Conservation (phyloP, 495 filamentous ascomycete species). For the Clavariopsis aquatica region DNA sequence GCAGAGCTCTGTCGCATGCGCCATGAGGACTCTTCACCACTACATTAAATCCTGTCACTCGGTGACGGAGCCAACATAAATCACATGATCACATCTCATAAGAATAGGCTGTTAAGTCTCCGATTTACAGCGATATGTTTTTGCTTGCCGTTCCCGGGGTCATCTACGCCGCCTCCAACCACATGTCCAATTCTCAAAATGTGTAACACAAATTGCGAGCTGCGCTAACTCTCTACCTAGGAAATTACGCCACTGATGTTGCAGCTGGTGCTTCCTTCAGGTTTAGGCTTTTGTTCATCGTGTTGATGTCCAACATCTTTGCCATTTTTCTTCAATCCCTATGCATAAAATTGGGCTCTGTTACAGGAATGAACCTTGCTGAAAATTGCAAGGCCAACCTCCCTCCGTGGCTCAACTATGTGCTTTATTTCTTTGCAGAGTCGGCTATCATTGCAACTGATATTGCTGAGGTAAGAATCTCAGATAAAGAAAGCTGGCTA, state of each 20-base stretch:
- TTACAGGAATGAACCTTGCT: constrained; percentile 79
- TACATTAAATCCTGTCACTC: no score
- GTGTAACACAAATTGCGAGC: no score
- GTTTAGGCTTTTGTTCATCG: constrained; percentile 71
- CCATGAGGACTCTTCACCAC: no score
- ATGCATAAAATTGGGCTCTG: constrained; percentile 81
- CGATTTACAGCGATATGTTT: no score
- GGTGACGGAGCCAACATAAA: no score
- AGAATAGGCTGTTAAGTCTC: no score
- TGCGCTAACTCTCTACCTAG: constrained; percentile 37
- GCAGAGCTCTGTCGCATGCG: not conserved
- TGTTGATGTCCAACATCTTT: constrained; percentile 80
- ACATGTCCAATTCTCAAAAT: no score
- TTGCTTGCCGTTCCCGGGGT: no score
- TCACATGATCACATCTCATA: no score
- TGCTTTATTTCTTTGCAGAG: constrained; percentile 74
- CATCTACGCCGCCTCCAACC: no score
- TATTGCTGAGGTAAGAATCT: constrained; percentile 69
- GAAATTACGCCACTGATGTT: constrained; percentile 82
- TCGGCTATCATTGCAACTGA: constrained; percentile 84
- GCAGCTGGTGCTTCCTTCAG: constrained; percentile 54
- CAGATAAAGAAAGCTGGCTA: not conserved
- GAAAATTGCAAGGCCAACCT: constrained; percentile 76
- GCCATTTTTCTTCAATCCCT: constrained; percentile 81
- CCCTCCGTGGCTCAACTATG: constrained; percentile 73